phyloP scores from a whole-genome alignment of 2,329 filamentous ascomycete genomes.

The Beauveria scarabaeidicola region DNA sequence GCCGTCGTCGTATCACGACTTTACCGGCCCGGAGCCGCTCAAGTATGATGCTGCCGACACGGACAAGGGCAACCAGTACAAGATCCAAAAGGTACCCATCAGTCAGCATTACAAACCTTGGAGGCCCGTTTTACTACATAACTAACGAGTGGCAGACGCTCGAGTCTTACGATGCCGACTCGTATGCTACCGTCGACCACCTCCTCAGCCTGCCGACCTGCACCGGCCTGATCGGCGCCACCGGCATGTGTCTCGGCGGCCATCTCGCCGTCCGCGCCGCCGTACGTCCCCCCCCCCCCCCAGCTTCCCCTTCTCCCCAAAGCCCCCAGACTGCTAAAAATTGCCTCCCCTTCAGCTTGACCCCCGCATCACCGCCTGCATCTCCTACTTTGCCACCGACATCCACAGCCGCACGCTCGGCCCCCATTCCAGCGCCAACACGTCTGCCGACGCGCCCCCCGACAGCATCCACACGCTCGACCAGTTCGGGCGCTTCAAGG shows the following conservation, averaged over 20 bases:
- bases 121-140: background rate
- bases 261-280: conserved; percentile 62
- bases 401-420: conserved; percentile 75
- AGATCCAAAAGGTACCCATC: conserved; percentile 60
- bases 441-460: conserved; percentile 27
- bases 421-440: conserved; percentile 41
- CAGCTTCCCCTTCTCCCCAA: background rate
- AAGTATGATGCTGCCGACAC: conserved; percentile 84
- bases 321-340: too few relatives aligned
- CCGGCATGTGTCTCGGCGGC: conserved; percentile 89
- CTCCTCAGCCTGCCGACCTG: conserved; percentile 68
- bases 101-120: background rate
- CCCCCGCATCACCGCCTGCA: conserved; percentile 62
- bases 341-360: conserved; percentile 47
- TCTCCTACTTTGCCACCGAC: conserved; percentile 90
- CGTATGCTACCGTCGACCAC: conserved; percentile 56
- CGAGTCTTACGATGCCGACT: conserved; percentile 77
- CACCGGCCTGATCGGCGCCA: conserved; percentile 69
- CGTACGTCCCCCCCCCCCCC: too few relatives aligned
- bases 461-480: conserved; percentile 44
- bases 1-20: conserved; percentile 88
- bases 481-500: conserved; percentile 57
- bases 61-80: conserved; percentile 78
- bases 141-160: conserved; percentile 48
- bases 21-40: conserved; percentile 73